phyloP scores from a whole-genome alignment of 345 rosid genomes.

The Populus simonii region DNA sequence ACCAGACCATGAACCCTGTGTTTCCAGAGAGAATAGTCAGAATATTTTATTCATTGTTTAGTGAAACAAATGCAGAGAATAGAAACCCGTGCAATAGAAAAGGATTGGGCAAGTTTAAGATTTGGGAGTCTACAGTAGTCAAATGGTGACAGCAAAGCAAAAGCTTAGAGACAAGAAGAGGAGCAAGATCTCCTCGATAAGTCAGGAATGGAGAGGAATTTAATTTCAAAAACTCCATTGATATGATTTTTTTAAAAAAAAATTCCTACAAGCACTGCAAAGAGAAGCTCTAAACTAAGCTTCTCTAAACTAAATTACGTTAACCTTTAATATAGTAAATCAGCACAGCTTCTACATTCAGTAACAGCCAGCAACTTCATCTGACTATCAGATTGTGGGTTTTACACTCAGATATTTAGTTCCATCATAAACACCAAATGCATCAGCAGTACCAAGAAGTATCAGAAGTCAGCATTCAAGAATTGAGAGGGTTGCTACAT shows the following conservation, averaged over 20 bases:
- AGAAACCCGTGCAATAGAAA: not conserved
- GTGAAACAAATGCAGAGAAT: not conserved
- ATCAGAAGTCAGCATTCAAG: not conserved
- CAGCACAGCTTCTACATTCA: not conserved
- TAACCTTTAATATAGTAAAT: not conserved
- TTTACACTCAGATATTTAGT: not conserved
- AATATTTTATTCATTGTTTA: constrained; percentile 6
- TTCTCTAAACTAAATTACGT: not conserved
- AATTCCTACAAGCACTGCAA: not conserved
- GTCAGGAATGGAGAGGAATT: not conserved
- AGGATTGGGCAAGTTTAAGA: not conserved
- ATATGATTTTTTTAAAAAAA: not conserved
- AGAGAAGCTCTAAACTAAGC: not conserved
- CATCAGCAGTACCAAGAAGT: not conserved
- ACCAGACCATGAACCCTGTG: constrained; percentile 63
- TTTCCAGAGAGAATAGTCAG: constrained; percentile 7
- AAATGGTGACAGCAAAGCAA: constrained; percentile 5
- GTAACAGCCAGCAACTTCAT: not conserved
- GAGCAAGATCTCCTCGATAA: not conserved
- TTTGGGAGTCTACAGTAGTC: not conserved
- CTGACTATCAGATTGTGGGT: not conserved
- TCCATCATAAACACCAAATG: not conserved
- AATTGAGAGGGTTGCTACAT: not conserved
- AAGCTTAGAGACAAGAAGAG: not conserved
- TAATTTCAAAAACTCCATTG: not conserved